A percentile compares a stretch with the other conserved stretches of the same genome.
phyloP scores from a whole-genome alignment of 2,329 filamentous ascomycete species.

The Epichloe sp. region DNA sequence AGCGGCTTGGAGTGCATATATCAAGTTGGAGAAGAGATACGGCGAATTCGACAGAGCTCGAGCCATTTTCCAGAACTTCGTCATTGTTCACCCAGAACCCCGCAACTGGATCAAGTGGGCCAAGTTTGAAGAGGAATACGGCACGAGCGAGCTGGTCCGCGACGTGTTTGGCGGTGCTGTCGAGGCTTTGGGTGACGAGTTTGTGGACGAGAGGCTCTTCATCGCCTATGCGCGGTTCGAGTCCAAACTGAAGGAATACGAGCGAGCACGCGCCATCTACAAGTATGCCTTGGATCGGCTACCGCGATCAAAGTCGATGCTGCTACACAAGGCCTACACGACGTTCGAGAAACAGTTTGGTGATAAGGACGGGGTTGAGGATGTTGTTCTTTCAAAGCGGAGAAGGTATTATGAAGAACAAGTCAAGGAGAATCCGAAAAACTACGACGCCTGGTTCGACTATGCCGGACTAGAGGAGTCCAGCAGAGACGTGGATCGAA shows the following conservation, averaged over 20 bases:
- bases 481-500: conserved; percentile 66
- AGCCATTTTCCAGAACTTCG: conserved; percentile 81
- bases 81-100: conserved; percentile 83
- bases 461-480: conserved; percentile 84
- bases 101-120: conserved; percentile 99
- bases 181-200: conserved; percentile 82
- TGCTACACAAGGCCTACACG: conserved; percentile 86
- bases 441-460: conserved; percentile 97
- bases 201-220: conserved; percentile 92
- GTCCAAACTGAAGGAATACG: conserved; percentile 87
- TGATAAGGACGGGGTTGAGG: conserved; percentile 82
- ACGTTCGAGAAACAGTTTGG: conserved; percentile 98
- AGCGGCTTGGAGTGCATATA: conserved; percentile 88
- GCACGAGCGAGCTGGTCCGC: conserved; percentile 79
- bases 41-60: conserved; percentile 83
- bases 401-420: conserved; percentile 89
- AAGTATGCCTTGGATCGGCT: conserved; percentile 91
- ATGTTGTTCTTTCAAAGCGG: conserved; percentile 89
- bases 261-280: conserved; percentile 87
- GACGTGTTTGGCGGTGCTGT: conserved; percentile 85
- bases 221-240: conserved; percentile 94
- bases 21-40: conserved; percentile 94
- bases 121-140: conserved; percentile 90
- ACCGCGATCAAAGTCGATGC: conserved; percentile 71
- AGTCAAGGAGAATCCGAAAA: conserved; percentile 85